These are phyloP conservation scores for Dactylella cylindrospora DNA, from an alignment of 2,329 filamentous ascomycete species.

Conservation along the genomic window DNA sequence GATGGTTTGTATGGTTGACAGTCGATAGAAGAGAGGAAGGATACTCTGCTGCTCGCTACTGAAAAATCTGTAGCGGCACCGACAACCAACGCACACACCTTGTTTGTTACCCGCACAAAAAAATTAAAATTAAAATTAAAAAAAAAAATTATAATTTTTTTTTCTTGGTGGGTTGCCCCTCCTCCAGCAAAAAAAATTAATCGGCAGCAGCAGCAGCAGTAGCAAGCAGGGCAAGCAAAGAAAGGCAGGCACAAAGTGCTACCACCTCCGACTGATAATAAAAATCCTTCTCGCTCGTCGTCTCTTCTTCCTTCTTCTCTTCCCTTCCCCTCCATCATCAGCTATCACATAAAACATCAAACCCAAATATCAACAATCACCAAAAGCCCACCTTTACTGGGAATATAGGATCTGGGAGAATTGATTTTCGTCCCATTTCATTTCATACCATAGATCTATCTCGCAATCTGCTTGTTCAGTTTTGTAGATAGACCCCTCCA, in stretches of 20 bases:
- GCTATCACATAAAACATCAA: constrained; percentile 13
- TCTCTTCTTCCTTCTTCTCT: constrained; percentile 18
- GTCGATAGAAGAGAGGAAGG: no score
- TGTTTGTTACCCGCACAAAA: no score
- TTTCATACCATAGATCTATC: constrained; percentile 31
- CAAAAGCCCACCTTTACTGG: no score
- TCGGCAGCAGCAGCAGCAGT: no score
- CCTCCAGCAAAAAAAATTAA: constrained; percentile 30
- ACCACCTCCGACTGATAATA: no score
- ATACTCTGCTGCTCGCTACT: no score
- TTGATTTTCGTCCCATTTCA: constrained; percentile 37
- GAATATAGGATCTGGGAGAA: constrained; percentile 23
- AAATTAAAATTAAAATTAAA: constrained; percentile 1
- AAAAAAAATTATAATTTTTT: constrained; percentile 23
- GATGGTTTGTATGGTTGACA: no score
- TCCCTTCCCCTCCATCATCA: constrained; percentile 9
- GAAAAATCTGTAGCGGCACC: constrained; percentile 2
- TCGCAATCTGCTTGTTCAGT: constrained; percentile 12
- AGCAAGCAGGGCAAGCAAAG: no score
- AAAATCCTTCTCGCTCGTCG: no score
- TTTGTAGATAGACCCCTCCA: constrained; percentile 37
- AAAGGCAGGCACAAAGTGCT: no score
- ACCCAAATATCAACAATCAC: constrained; percentile 3
- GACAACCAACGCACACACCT: no score
- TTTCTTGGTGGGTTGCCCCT: constrained; percentile 11